phyloP scores from a whole-genome alignment of 106 monocot species.

The Chionographis japonica region DNA sequence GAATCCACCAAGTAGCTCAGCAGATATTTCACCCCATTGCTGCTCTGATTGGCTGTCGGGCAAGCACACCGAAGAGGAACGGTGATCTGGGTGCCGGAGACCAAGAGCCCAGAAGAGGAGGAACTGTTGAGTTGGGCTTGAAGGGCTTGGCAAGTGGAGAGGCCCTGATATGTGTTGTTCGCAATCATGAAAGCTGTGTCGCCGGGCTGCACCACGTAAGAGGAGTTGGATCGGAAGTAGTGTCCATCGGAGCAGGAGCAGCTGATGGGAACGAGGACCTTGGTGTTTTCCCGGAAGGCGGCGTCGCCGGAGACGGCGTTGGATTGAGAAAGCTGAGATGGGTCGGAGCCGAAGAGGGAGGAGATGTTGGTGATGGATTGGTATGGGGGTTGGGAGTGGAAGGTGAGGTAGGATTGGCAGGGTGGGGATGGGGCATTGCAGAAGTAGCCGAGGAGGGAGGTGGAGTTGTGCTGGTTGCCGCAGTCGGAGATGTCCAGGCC shows the following conservation, averaged over 20 bases:
- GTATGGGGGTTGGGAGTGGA: constrained; percentile 21
- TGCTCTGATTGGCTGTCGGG: constrained; percentile 19
- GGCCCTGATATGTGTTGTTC: constrained; percentile 41
- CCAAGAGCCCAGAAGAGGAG: constrained; percentile 1
- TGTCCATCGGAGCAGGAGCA: constrained; percentile 38
- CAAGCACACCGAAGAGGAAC: constrained; percentile 55
- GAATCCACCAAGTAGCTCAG: constrained; percentile 19
- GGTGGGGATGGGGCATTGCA: constrained; percentile 27
- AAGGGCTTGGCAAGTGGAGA: constrained; percentile 48
- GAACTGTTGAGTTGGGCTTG: constrained; percentile 10
- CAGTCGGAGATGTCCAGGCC: constrained; percentile 24
- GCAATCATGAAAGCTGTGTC: constrained; percentile 31
- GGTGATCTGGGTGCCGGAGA: neutral
- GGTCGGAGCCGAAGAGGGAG: constrained; percentile 27
- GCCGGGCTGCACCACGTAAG: constrained; percentile 13
- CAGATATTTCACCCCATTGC: constrained; percentile 22
- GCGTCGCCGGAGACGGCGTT: constrained; percentile 5
- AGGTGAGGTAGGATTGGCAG: constrained; percentile 41
- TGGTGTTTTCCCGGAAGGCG: constrained; percentile 11
- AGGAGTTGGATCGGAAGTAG: constrained; percentile 41
- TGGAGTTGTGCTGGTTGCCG: constrained; percentile 13
- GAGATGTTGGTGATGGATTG: constrained; percentile 24
- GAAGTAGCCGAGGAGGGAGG: constrained; percentile 39
- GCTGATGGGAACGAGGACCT: constrained; percentile 33
- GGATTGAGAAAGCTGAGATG: constrained; percentile 17